These are phyloP conservation scores for Alternaria ethzedia DNA, from an alignment of 2,329 filamentous ascomycete species.

Conservation along the genomic window DNA sequence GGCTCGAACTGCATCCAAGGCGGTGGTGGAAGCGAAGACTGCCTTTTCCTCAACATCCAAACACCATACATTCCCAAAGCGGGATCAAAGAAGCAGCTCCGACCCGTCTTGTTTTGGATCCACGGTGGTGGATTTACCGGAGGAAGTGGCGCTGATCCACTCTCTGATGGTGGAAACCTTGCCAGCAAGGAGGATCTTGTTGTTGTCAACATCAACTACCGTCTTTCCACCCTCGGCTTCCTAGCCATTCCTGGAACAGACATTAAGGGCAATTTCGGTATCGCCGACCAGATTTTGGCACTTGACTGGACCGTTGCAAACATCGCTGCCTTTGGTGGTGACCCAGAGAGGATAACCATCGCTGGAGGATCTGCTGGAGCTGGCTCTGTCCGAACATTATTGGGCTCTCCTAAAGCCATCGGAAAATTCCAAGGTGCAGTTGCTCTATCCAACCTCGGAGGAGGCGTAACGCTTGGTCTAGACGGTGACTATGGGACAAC, in stretches of 20 bases:
- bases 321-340: slow-evolving; percentile 56
- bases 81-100: slow-evolving; percentile 49
- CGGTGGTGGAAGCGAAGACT: slow-evolving; percentile 54
- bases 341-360: slow-evolving; percentile 55
- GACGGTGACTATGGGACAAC: slow-evolving; percentile 63
- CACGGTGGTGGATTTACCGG: slow-evolving; percentile 64
- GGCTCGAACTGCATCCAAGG: slow-evolving; percentile 54
- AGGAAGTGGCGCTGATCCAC: slow-evolving; percentile 48
- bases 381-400: slow-evolving; percentile 62
- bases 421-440: slow-evolving; percentile 57
- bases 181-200: slow-evolving; percentile 66
- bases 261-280: slow-evolving; percentile 62
- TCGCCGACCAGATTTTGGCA: slow-evolving; percentile 59
- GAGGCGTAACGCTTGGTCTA: slow-evolving; percentile 63
- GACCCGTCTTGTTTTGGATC: slow-evolving; percentile 60
- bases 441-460: slow-evolving; percentile 61
- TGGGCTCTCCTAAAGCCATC: slow-evolving; percentile 58
- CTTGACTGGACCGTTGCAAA: slow-evolving; percentile 57
- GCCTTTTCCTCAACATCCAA: slow-evolving; percentile 58
- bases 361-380: slow-evolving; percentile 60
- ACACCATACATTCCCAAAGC: slow-evolving; percentile 49
- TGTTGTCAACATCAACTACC: slow-evolving; percentile 66
- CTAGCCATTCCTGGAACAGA: slow-evolving; percentile 62
- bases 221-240: slow-evolving; percentile 64
- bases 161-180: slow-evolving; percentile 62